Conservation (phyloP, 805 yeast genomes). For the Wickerhamomyces rabaulensis region DNA sequence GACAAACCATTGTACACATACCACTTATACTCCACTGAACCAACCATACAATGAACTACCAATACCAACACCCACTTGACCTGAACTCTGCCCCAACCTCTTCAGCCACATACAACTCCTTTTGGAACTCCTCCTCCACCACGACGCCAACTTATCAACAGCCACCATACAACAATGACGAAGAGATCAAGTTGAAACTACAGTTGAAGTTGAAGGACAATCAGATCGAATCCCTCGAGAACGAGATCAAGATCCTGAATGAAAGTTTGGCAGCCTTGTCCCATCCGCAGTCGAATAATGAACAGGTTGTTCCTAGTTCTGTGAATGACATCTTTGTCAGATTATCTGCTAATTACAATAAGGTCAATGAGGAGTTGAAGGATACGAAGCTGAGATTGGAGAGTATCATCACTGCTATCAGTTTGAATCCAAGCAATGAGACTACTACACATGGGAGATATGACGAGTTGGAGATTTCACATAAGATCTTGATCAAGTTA, state of each 20-base stretch:
- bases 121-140: neutral
- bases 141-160: conserved; percentile 1
- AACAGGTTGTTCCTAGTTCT: conserved; percentile 35
- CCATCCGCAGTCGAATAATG: conserved; percentile 2
- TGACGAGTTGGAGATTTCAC: conserved; percentile 73
- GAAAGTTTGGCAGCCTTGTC: conserved; percentile 14
- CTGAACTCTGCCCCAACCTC: neutral
- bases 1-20: too few relatives aligned
- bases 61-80: neutral
- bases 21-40: too few relatives aligned
- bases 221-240: conserved; percentile 40
- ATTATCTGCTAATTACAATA: conserved; percentile 41
- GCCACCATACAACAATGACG: conserved; percentile 2
- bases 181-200: conserved; percentile 37
- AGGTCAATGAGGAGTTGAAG: conserved; percentile 45
- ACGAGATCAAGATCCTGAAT: conserved; percentile 36
- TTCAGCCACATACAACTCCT: neutral
- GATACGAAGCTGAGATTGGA: conserved; percentile 63
- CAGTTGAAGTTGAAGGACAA: conserved; percentile 53
- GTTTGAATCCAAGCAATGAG: conserved; percentile 43
- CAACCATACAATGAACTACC: neutral
- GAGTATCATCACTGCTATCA: conserved; percentile 50
- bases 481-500: conserved; percentile 60
- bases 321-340: conserved; percentile 43
- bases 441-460: conserved; percentile 53